Conservation (phyloP, 2,329 filamentous ascomycete genomes). For the Magnaporthiopsis poae region DNA sequence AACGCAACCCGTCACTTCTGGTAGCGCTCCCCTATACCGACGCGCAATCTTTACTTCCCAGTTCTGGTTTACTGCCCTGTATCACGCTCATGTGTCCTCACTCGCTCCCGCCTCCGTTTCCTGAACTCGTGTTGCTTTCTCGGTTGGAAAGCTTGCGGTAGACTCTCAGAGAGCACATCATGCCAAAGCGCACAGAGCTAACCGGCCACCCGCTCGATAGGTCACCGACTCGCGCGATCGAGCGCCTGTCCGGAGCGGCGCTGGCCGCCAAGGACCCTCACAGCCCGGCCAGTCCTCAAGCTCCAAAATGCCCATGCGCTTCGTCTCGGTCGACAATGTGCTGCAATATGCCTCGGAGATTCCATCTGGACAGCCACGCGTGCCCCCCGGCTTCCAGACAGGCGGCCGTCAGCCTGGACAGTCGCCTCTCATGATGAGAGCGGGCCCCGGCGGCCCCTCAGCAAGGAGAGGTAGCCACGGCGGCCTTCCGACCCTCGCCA, state of each 20-base stretch:
- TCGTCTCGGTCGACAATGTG: conserved; percentile 87
- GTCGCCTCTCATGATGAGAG: not conserved
- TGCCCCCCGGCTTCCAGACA: conserved; percentile 48
- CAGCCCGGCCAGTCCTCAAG: conserved; percentile 16
- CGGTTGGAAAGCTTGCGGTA: too few species aligned
- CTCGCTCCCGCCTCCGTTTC: too few species aligned
- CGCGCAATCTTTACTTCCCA: conserved; percentile 10
- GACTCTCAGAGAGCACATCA: too few species aligned
- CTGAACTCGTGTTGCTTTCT: too few species aligned
- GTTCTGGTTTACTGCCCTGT: conserved; percentile 11
- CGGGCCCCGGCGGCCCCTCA: conserved; percentile 3
- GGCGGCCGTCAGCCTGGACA: conserved; percentile 34
- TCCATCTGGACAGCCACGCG: conserved; percentile 80
- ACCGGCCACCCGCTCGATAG: conserved; percentile 21
- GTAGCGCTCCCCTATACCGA: conserved; percentile 28
- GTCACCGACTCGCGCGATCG: conserved; percentile 50
- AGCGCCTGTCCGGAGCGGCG: conserved; percentile 20
- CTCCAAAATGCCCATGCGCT: conserved; percentile 48
- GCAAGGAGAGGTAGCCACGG: conserved; percentile 9
- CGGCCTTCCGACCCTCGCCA: conserved; percentile 24
- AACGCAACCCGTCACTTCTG: conserved; percentile 52
- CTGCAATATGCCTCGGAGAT: conserved; percentile 90
- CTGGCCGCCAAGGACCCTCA: conserved; percentile 14
- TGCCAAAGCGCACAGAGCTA: not conserved
- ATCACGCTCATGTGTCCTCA: conserved; percentile 12